Evolutionary conservation across 2,329 filamentous ascomycete genomes (phyloP), one percentile per base, ranked within the genome.

Genomic region (Cyclaneusma minus): DNA sequence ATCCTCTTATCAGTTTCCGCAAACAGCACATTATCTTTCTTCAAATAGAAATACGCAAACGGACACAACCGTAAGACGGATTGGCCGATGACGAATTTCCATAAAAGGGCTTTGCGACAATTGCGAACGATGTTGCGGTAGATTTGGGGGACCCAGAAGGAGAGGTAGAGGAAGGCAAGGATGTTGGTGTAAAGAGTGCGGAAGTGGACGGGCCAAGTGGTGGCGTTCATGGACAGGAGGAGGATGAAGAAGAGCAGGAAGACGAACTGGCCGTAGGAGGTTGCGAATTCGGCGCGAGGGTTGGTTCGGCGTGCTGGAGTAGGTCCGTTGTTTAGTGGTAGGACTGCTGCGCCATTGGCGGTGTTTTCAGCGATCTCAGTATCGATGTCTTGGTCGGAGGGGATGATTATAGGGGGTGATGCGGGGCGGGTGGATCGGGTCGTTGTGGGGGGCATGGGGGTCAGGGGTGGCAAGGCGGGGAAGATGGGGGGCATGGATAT

Each of bases 121-220:
- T 94, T 94, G 28, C 87, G 80, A 51, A 81, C 71, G 28, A 79
- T 62, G 48, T 98, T 98, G 35, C 89, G 80, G 45, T 79, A 69
- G 38, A 95, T 92, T 49, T 98, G 89, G 0, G 89, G 87, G 1
- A 74, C 47, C 87, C 87, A 95, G 45, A 94, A 75, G 12, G 85
- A 93, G 22, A 94, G 67, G 47, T 94, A 94, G 28, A 66, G 37
- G 40, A 87, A 70, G 3, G 68, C 63, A 13, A 92, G 55, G 3
- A 62, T 36, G 45, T 85, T 68, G 40, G 68, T 56, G 45, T 74
- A 75, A 26, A 56, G 44, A 13, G 60, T 54, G 18, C 71, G 67
- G 21, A 65, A 44, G 6, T 51, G 47, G 2, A 63, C 56, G 27
- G 68, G 64, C 69, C 71, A 77, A 2, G 68, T 65, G 11, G 59